phyloP scores from a whole-genome alignment of 2,329 filamentous ascomycete genomes.

The Xylariaceae sp. region DNA sequence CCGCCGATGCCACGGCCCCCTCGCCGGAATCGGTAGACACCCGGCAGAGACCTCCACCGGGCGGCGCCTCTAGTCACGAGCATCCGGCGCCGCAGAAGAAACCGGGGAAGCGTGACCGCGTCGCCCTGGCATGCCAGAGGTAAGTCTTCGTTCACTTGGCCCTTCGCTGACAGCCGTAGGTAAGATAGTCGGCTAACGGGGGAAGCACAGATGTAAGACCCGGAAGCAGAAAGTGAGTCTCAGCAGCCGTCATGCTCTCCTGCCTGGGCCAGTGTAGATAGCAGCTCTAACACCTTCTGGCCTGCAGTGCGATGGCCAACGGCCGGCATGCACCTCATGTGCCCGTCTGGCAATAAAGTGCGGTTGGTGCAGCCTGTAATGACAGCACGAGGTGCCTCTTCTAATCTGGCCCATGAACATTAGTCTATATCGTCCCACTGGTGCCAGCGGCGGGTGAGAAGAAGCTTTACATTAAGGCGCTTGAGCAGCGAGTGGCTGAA shows the following conservation, averaged over 20 bases:
- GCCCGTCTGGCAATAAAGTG: conserved; percentile 22
- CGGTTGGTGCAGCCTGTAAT: conserved; percentile 10
- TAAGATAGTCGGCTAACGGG: not conserved
- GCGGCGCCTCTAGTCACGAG: conserved; percentile 7
- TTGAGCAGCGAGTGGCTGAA: conserved; percentile 22
- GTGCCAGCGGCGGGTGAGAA: conserved; percentile 25
- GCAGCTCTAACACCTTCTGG: no score
- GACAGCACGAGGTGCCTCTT: not conserved
- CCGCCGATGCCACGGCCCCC: conserved; percentile 13
- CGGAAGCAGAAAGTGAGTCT: conserved; percentile 21
- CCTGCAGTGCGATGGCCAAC: conserved; percentile 21
- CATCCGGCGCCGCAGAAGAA: conserved; percentile 16
- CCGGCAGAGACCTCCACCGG: conserved; percentile 11
- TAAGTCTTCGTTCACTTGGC: no score
- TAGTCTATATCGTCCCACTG: conserved; percentile 24
- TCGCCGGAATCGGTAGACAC: conserved; percentile 17
- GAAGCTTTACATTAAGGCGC: conserved; percentile 22
- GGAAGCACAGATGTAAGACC: conserved; percentile 22
- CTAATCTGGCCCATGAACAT: no score
- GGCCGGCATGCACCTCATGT: conserved; percentile 22
- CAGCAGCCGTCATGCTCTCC: not conserved
- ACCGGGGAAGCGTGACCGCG: conserved; percentile 20
- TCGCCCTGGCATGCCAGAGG: conserved; percentile 21
- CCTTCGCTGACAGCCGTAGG: no score
- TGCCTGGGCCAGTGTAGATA: not conserved